Base-by-base conservation (phyloP, 257 asterid genomes). In the Solanum bulbocastanum region DNA sequence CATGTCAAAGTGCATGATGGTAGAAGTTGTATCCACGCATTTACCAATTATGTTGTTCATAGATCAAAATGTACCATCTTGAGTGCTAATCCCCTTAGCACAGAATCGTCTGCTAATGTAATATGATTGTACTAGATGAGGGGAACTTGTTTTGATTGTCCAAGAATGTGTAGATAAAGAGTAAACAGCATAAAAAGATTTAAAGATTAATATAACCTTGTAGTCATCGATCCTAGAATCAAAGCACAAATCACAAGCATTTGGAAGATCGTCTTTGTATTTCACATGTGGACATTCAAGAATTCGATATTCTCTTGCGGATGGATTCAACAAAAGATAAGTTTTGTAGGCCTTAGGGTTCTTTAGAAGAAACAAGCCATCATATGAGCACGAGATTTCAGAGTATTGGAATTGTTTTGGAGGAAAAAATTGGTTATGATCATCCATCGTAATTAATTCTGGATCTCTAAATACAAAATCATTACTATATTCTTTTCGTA, bases 71-170 rank as follows among this genome's bases (percentile, higher is more conserved):
- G 7, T 2, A 27, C 37, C 32, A 27, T 66, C 36, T 25, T 66
- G 35, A 27, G 36, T 25, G 36, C 4, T 66, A 5, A 25, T 66
- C 8, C 73, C 36, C 4, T 25, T 3, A 25, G 20, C 9, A 60
- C 12, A 42, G 49, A 1, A 1, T 2, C 30, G 30, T 30, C 4
- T 11, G 0, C 2, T 1, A 12, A 2, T 6, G 13, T 2, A 3
- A 60, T 22, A 22, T 60, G 9, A 4, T 25, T 27, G 36, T 11
- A 66, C 35, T 66, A 27, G 73, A 25, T 27, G 27, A 13, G 18
- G 35, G 35, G 18, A 4, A 12, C 36, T 66, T 11, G 73, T 66
- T 66, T 25, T 66, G 0, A 1, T 3, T 27, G 75, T 68, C 35
- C 37, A 27, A 27, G 75, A 68, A 27, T 30, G 8, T 6, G 1